Conservation (phyloP, 306 rosid species). For the Quillaja saponaria region DNA sequence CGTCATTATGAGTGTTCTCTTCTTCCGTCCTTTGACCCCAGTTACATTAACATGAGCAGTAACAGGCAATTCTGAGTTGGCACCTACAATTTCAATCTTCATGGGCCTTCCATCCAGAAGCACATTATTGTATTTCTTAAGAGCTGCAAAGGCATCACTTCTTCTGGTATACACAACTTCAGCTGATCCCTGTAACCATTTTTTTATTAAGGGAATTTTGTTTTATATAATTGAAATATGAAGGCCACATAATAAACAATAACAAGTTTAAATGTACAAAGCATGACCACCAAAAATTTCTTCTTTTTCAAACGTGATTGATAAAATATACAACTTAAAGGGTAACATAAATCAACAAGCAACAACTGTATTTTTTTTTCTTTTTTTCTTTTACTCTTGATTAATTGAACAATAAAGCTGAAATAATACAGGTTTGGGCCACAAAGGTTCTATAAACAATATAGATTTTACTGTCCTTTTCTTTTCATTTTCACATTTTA, state of each 20-base stretch:
- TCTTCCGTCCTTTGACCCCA: slow-evolving; percentile 75
- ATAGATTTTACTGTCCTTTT: neutral
- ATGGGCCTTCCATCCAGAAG: slow-evolving; percentile 91
- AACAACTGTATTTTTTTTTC: too few relatives aligned
- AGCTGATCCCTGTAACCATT: slow-evolving; percentile 75
- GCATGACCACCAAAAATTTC: neutral
- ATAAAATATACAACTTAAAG: too few relatives aligned
- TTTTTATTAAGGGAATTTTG: neutral
- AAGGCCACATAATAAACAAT: neutral
- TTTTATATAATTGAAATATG: neutral
- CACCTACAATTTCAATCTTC: slow-evolving; percentile 89
- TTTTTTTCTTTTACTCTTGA: too few relatives aligned
- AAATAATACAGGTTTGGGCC: neutral
- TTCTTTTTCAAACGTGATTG: neutral
- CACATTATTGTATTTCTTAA: slow-evolving; percentile 82
- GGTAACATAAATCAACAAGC: too few relatives aligned
- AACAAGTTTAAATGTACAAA: neutral
- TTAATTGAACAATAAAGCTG: too few relatives aligned
- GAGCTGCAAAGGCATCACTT: slow-evolving; percentile 97
- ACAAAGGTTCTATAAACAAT: neutral
- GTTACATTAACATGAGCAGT: slow-evolving; percentile 85
- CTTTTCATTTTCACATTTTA: too few relatives aligned
- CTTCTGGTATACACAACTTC: slow-evolving; percentile 88
- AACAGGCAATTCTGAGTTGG: slow-evolving; percentile 61
- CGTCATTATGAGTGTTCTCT: slow-evolving; percentile 83